phyloP scores from a whole-genome alignment of 2,329 filamentous ascomycete species.

The Fusarium longipes region DNA sequence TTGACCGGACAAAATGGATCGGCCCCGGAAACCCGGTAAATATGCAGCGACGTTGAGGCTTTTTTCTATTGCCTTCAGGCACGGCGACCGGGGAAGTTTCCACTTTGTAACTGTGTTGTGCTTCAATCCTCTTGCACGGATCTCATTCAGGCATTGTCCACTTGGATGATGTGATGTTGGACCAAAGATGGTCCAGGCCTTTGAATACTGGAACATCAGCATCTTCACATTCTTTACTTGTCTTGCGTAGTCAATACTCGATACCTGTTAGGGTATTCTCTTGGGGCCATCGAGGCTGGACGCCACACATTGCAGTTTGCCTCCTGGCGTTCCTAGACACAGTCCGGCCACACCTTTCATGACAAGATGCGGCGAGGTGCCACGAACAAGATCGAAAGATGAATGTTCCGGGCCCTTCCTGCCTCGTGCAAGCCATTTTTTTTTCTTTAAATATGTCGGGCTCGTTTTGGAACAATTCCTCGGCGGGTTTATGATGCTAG shows the following conservation, averaged over 20 bases:
- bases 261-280: constrained; percentile 11
- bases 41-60: constrained; percentile 37
- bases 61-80: constrained; percentile 13
- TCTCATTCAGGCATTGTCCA: constrained; percentile 3
- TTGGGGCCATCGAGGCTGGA: constrained; percentile 31
- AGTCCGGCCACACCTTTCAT: constrained; percentile 26
- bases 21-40: constrained; percentile 5
- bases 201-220: constrained; percentile 10
- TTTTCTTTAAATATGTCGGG: constrained; percentile 10
- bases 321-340: constrained; percentile 36
- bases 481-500: constrained; percentile 19
- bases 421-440: constrained; percentile 19
- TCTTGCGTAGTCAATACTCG: constrained; percentile 5
- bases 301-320: constrained; percentile 40
- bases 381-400: constrained; percentile 21
- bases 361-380: constrained; percentile 30
- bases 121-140: constrained; percentile 1
- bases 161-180: neutral
- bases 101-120: neutral
- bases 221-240: constrained; percentile 2
- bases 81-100: neutral
- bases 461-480: constrained; percentile 8
- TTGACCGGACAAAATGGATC: constrained; percentile 7
- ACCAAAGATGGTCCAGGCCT: constrained; percentile 22
- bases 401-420: constrained; percentile 25